Conservation (phyloP, 2,329 filamentous ascomycete species). For the Sordariomycetes sp. region DNA sequence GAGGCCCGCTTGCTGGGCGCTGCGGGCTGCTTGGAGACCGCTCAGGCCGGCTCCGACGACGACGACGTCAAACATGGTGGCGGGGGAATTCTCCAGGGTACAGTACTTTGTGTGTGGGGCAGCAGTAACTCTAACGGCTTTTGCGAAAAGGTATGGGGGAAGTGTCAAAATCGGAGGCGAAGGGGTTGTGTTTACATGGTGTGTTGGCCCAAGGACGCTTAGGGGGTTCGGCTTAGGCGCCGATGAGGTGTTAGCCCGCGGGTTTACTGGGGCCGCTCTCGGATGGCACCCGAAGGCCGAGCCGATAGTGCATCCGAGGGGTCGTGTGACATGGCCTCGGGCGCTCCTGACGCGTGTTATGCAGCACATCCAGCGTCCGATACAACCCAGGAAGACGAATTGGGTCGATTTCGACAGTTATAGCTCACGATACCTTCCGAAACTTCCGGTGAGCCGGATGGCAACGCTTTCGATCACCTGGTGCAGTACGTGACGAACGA, state of each 20-base stretch:
- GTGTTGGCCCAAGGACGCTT: not conserved
- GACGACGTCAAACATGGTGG: conserved; percentile 16
- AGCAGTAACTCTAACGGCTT: too few species aligned
- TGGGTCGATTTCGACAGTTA: not conserved
- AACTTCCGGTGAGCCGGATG: not conserved
- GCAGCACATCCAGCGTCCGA: not conserved
- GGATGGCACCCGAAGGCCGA: not conserved
- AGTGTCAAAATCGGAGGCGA: not conserved
- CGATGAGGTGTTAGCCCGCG: not conserved
- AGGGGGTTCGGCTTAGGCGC: not conserved
- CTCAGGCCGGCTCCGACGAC: conserved; percentile 25
- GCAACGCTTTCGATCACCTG: not conserved
- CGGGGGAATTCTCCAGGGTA: too few species aligned
- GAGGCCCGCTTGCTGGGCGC: conserved; percentile 17
- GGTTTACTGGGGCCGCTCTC: not conserved
- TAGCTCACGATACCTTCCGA: not conserved
- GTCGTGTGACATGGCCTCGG: not conserved
- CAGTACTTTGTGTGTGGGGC: too few species aligned
- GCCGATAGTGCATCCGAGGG: not conserved
- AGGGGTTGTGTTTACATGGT: not conserved
- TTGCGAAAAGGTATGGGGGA: too few species aligned
- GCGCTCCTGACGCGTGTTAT: not conserved
- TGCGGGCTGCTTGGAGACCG: conserved; percentile 22
- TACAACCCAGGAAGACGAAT: not conserved
- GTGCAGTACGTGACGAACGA: not conserved